Conservation (phyloP, 1,139 yeast genomes). For the Zygosaccharomyces sapae region DNA sequence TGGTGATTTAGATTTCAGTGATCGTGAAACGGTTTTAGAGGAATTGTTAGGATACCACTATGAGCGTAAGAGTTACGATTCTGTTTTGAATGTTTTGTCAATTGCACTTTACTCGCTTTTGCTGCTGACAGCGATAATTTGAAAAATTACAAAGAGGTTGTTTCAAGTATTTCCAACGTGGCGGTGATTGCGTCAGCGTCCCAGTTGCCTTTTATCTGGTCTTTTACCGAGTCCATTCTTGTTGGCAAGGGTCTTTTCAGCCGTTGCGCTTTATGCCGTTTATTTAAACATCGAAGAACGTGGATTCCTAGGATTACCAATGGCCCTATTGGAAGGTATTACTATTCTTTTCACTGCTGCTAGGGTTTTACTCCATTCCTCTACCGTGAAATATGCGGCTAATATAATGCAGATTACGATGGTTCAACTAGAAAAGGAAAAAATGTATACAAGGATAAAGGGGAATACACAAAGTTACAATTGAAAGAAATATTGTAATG, state of each 20-base stretch:
- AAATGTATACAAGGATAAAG: neutral
- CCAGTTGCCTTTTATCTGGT: conserved; percentile 88
- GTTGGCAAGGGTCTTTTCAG: conserved; percentile 78
- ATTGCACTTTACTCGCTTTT: conserved; percentile 81
- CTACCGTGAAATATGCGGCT: conserved; percentile 40
- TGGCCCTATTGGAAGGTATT: conserved; percentile 67
- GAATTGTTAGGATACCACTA: conserved; percentile 65
- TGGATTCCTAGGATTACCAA: conserved; percentile 64
- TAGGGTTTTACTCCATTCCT: conserved; percentile 75
- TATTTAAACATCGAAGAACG: conserved; percentile 61
- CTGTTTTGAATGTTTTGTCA: conserved; percentile 85
- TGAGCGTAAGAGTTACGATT: conserved; percentile 70
- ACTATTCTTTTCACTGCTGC: conserved; percentile 71
- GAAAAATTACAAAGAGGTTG: conserved; percentile 80
- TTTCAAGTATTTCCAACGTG: conserved; percentile 75
- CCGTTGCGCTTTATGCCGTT: conserved; percentile 83
- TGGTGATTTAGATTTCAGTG: conserved; percentile 54
- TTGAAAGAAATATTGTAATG: neutral
- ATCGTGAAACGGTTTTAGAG: conserved; percentile 51
- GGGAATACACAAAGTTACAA: neutral
- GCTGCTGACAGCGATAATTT: conserved; percentile 76
- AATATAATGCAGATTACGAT: conserved; percentile 4
- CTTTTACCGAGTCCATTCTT: conserved; percentile 68
- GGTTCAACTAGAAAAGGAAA: neutral
- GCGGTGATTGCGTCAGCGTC: conserved; percentile 72